Evolutionary conservation across 768 basidiomycete genomes (phyloP).

Genomic region (Saitozyma podzolica): DNA sequence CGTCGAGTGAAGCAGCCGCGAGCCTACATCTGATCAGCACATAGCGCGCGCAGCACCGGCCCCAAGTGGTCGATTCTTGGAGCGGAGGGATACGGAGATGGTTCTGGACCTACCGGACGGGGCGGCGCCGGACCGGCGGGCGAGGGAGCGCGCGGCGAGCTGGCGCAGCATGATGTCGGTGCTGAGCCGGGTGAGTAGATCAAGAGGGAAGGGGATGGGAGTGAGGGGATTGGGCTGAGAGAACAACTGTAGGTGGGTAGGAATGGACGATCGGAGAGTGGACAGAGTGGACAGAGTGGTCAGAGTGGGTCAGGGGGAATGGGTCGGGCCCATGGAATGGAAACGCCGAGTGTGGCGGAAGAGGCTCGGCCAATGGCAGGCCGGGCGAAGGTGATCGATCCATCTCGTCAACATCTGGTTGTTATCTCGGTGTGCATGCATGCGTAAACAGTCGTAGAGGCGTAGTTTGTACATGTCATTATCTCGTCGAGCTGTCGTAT

Average conservation of each 20-base stretch:
- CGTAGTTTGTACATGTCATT: neutral
- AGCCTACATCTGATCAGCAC: slow-evolving; percentile 20
- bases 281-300: neutral
- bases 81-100: slow-evolving; percentile 3
- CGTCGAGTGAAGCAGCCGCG: slow-evolving; percentile 43
- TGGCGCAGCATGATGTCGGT: slow-evolving; percentile 11
- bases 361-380: too few species aligned
- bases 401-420: neutral
- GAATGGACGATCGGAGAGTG: neutral
- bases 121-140: slow-evolving; percentile 4
- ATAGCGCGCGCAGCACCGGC: neutral
- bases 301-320: neutral
- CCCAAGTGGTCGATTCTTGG: neutral
- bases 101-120: slow-evolving; percentile 8
- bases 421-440: neutral
- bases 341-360: too few species aligned
- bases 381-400: neutral
- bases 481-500: neutral
- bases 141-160: slow-evolving; percentile 9
- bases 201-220: neutral
- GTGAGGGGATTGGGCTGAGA: neutral
- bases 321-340: too few species aligned
- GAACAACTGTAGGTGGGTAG: neutral
- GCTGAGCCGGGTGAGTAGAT: neutral
- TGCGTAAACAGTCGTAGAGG: neutral